Base-by-base conservation (phyloP, 208 protist species). In the Wallacemonas sp. region DNA sequence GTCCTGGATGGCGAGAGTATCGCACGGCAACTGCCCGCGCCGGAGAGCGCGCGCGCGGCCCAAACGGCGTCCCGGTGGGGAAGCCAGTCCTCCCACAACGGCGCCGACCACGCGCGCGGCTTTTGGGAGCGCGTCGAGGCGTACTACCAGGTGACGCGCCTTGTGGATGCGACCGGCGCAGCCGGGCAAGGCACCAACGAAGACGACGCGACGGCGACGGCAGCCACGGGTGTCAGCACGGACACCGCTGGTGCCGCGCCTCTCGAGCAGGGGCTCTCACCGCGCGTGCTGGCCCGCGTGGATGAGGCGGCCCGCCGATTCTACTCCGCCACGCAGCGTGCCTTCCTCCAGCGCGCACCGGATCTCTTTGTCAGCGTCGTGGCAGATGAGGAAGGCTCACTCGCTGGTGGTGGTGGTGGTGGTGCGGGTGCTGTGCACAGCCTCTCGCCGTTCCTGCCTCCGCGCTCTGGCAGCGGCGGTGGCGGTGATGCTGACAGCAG, bases 311-410 rank as follows among this genome's bases (percentile, higher is more conserved):
- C 61, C 0, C 36, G 65, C 19, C 78, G 84, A 9, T 63, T 83
- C 23, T 93, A 88, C 67, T 78, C 77, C 11, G 46, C 65, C 2
- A 80, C 85, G 54, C 85, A 93, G 62, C 79, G 58, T 19, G 74
- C 71, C 14, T 95, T 95, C 69, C 52, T 95, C 24, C 90, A 95
- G 46, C 65, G 83, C 49, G 84, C 90, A 38, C 90, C 90, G 2
- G 90, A 95, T 70, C 61, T 95, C 24, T 95, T 88, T 65, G 71
- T 75, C 27, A 43, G 24, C 38, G 26, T 76, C 38, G 70, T 63
- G 11, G 2, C 34, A 12, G 52, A 58, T 24, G 21, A 56, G 27
- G 48, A 56, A 14, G 36, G 36, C 36, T 41, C 36, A 6, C 9
- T 41, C 36, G 36, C 36, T 41, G 36, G 36, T 23, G 44, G 44